A percentile compares a stretch with the other conserved stretches of the same genome.
Evolutionary conservation across 441 rosid genomes (phyloP).

Genomic region (Geranium incanum): DNA sequence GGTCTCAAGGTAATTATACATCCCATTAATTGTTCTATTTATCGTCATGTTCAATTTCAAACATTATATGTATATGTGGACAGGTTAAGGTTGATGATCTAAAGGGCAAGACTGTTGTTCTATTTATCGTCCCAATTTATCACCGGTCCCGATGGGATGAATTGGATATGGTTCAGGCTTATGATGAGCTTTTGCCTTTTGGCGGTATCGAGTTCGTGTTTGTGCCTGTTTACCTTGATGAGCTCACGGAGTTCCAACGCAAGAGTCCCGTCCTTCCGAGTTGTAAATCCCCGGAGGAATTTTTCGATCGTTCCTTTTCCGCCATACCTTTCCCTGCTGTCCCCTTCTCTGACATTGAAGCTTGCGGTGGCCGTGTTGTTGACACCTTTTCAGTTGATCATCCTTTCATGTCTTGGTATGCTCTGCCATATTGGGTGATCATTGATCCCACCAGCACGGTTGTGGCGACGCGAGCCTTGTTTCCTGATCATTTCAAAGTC

Average conservation of each 20-base stretch:
- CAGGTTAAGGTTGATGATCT: background rate
- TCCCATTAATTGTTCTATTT: background rate
- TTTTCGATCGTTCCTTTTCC: background rate
- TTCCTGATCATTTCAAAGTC: background rate
- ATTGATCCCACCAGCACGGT: background rate
- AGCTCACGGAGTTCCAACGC: too few species aligned
- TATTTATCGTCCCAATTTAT: background rate
- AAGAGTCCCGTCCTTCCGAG: too few species aligned
- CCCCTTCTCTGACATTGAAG: background rate
- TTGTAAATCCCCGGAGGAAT: background rate
- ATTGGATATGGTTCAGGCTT: background rate
- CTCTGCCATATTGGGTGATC: background rate
- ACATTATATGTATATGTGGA: too few species aligned
- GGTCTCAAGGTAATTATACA: background rate
- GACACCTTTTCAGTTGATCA: background rate
- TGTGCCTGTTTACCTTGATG: background rate
- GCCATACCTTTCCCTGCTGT: background rate
- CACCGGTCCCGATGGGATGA: background rate
- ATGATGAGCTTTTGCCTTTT: background rate
- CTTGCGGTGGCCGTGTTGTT: background rate
- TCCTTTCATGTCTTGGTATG: background rate
- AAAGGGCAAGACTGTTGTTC: background rate
- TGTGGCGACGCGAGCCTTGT: background rate
- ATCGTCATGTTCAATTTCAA: too few species aligned
- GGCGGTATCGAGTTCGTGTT: background rate